Base-by-base conservation (phyloP, 441 rosid genomes). In the Populus hybrid region DNA sequence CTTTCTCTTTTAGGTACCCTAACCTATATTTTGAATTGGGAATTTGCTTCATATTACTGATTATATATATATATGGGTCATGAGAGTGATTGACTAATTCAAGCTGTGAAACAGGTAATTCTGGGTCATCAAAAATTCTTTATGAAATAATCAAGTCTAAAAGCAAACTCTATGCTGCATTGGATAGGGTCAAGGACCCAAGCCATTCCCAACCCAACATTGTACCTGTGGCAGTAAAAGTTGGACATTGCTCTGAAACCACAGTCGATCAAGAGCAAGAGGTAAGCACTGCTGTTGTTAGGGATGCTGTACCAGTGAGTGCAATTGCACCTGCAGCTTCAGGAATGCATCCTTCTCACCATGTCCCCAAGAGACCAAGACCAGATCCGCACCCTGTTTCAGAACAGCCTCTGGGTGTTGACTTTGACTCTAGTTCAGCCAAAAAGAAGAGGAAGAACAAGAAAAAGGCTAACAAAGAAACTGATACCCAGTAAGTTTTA, bases 1-100 rank as follows among this genome's bases (percentile, higher is more conserved):
- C 82, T 77, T 24, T 82, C 89, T 46, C 84, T 90, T 79, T 74
- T 86, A 26, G 87, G 93, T 91, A 88, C 21, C 14, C 23, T 32
- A n/a, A 40, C 50, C 64, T 53, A 34, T 10, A 59, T 14, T 16
- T 7, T 71, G 3, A 23, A 34, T 21, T 67, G 21, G 34, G 64
- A n/a, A 59, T 59, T 59, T 59, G 64, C 34, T 64, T n/a, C 21
- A 16, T 72, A 5, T 9, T 70, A 46, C 30, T 3, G 30, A 28
- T 28, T 34, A 18, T 30, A 16, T 24, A 11, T 72, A 18, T 11
- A 10, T 38, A 66, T 57, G 42, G 46, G 12, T 16, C 14, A 24
- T 77, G 34, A 20, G 8, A 74, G 36, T 64, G 23, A 21, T 42
- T 34, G 69, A 80, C 70, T 68, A 21, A 82, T 66, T 73, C 11